Conservation (phyloP, 2,329 filamentous ascomycete genomes). For the Grosmannia huntii region DNA sequence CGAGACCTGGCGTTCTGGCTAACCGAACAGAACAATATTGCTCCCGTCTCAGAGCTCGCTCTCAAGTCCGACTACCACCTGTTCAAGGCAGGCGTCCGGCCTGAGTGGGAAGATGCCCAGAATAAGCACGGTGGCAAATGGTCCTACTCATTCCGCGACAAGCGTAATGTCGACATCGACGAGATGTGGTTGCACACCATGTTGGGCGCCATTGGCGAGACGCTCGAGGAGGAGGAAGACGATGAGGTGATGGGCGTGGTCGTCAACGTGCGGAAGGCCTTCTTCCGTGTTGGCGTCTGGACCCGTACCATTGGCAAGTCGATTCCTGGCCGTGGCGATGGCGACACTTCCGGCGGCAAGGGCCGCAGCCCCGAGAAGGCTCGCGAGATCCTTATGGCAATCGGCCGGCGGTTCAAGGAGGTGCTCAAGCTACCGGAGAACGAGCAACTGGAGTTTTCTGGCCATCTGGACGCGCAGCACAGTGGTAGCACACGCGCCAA, state of each 20-base stretch:
- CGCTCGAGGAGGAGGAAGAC: constrained; percentile 85
- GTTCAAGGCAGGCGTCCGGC: constrained; percentile 93
- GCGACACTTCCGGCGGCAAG: constrained; percentile 62
- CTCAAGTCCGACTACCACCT: constrained; percentile 99
- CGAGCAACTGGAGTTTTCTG: constrained; percentile 86
- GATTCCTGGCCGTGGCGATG: constrained; percentile 62
- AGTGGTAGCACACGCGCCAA: constrained; percentile 90
- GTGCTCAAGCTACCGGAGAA: constrained; percentile 64
- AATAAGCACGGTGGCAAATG: constrained; percentile 99
- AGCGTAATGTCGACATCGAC: constrained; percentile 82
- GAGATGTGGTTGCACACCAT: constrained; percentile 95
- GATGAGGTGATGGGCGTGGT: constrained; percentile 99
- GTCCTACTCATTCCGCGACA: constrained; percentile 97
- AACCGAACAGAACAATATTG: constrained; percentile 82
- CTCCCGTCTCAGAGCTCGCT: constrained; percentile 84
- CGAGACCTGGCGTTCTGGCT: background rate
- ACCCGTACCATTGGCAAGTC: constrained; percentile 85
- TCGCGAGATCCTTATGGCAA: constrained; percentile 68
- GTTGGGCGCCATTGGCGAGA: constrained; percentile 93
- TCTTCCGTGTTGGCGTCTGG: constrained; percentile 97
- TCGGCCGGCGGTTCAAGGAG: constrained; percentile 87
- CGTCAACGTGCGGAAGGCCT: constrained; percentile 95
- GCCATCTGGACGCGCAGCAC: constrained; percentile 88
- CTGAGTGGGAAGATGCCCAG: constrained; percentile 96
- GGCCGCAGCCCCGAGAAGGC: constrained; percentile 70